Conservation (phyloP, 768 basidiomycete genomes). For the Lentinula sp. region DNA sequence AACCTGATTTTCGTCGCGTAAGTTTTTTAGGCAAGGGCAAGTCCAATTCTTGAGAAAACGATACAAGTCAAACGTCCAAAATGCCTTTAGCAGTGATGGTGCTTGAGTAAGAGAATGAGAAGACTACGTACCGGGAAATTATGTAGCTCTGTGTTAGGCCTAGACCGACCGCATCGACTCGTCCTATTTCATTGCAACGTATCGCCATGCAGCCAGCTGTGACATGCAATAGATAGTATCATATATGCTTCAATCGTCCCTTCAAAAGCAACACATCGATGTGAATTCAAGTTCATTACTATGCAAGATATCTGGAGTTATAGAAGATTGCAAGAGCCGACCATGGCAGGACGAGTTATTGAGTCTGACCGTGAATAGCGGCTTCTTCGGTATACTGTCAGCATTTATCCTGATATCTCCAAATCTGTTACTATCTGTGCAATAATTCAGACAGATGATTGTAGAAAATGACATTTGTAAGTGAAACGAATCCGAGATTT, state of each 20-base stretch:
- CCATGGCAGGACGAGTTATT: not conserved
- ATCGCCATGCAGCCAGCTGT: not conserved
- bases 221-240: not conserved
- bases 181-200: too few species aligned
- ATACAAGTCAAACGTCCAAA: too few species aligned
- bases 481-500: not conserved
- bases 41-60: too few species aligned
- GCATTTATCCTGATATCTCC: not conserved
- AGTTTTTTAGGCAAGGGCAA: too few species aligned
- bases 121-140: too few species aligned
- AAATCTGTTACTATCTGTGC: not conserved
- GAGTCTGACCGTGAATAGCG: not conserved
- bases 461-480: not conserved
- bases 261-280: too few species aligned
- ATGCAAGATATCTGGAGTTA: not conserved
- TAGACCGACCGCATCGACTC: not conserved
- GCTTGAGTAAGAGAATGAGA: too few species aligned
- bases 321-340: not conserved
- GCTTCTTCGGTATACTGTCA: slow-evolving; percentile 2
- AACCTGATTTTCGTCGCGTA: too few species aligned
- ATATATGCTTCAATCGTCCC: not conserved
- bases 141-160: too few species aligned
- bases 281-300: not conserved
- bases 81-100: too few species aligned
- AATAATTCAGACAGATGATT: not conserved